A percentile compares a stretch with the other conserved stretches of the same genome.
These are phyloP conservation scores for Nicotiana tomentosiformis DNA, from an alignment of 257 asterid genomes.

Conservation along the genomic window DNA sequence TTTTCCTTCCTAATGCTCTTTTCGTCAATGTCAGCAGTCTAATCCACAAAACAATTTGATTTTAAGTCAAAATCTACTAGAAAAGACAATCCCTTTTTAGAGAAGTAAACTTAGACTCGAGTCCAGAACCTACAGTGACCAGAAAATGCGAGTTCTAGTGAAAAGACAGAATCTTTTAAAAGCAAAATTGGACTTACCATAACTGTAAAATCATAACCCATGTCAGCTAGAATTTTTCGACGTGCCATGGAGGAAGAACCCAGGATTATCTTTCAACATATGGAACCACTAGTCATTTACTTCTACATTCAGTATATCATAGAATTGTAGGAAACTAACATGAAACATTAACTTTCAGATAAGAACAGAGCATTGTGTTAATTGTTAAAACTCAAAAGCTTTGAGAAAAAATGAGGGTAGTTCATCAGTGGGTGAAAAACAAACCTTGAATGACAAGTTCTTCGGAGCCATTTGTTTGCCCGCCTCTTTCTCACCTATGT, in stretches of 20 bases:
- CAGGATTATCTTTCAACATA: slow-evolving; percentile 48
- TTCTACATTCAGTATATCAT: background rate
- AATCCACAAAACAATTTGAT: slow-evolving; percentile 12
- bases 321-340: background rate
- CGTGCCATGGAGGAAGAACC: slow-evolving; percentile 85
- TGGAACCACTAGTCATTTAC: background rate
- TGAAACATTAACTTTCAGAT: background rate
- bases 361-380: background rate
- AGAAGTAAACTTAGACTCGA: background rate
- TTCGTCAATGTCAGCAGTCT: slow-evolving; percentile 87
- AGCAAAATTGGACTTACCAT: slow-evolving; percentile 32
- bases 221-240: slow-evolving; percentile 56
- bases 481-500: slow-evolving; percentile 11
- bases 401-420: background rate
- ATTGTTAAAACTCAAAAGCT: background rate
- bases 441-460: slow-evolving; percentile 38
- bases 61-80: background rate
- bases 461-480: slow-evolving; percentile 22
- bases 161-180: background rate
- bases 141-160: background rate
- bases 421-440: background rate
- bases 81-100: background rate
- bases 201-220: slow-evolving; percentile 67
- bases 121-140: background rate
- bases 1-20: slow-evolving; percentile 68